A percentile compares a stretch with the other conserved stretches of the same genome.
Conservation (phyloP, 208 protist species). For the Blastocrithidia nonstop region DNA sequence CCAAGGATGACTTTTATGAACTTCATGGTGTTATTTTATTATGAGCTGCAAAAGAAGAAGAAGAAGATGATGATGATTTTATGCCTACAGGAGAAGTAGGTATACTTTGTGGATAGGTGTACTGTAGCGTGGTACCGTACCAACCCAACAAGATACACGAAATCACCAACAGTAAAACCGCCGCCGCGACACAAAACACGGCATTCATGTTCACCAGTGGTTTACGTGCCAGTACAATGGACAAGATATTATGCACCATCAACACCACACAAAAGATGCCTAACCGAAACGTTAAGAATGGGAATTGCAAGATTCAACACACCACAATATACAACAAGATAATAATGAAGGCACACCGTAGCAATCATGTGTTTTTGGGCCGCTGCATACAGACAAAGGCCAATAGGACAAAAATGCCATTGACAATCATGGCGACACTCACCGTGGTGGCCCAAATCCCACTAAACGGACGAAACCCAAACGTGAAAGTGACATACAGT, state of each 20-base stretch:
- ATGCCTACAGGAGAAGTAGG: conserved; percentile 1
- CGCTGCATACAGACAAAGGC: conserved; percentile 19
- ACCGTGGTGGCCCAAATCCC: conserved; percentile 16
- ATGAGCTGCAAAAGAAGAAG: no score
- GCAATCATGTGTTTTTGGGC: conserved; percentile 11
- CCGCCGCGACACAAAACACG: conserved; percentile 21
- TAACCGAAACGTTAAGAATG: conserved; percentile 21
- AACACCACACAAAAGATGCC: conserved; percentile 48
- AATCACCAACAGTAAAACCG: conserved; percentile 20
- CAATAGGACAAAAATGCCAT: conserved; percentile 16
- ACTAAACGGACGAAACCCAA: conserved; percentile 29
- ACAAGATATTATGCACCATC: conserved; percentile 39
- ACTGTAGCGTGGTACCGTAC: conserved; percentile 31
- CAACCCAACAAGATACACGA: conserved; percentile 44
- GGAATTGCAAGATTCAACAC: conserved; percentile 37
- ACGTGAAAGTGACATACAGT: conserved; percentile 33
- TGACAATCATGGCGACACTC: conserved; percentile 16
- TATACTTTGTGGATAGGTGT: conserved; percentile 16
- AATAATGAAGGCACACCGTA: conserved; percentile 20
- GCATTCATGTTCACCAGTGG: conserved; percentile 24
- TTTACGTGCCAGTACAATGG: conserved; percentile 21
- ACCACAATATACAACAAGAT: conserved; percentile 24
- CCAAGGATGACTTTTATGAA: no score
- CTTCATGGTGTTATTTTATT: no score
- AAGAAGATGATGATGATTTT: no score